Percentiles rank a stretch among this genome's conserved stretches.
Evolutionary conservation across 805 yeast genomes (phyloP).

Genomic region (Metschnikowia matae): DNA sequence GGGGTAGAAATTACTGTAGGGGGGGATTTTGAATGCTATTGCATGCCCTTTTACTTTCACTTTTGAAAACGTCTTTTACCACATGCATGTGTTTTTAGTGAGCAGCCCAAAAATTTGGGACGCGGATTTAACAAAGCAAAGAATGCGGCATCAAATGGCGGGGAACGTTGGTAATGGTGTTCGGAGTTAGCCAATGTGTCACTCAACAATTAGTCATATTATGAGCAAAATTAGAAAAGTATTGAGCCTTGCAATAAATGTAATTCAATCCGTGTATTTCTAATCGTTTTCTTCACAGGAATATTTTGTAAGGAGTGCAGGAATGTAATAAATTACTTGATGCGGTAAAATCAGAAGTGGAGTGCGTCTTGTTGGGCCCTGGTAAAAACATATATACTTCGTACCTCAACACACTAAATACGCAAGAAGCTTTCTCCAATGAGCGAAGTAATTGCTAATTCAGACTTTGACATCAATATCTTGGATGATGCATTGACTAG

Average conservation of each 20-base stretch:
- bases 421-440: not conserved
- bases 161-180: not conserved
- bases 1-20: conserved; percentile 81
- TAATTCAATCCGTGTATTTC: not conserved
- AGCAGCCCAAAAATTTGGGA: not conserved
- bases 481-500: conserved; percentile 29
- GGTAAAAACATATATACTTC: not conserved
- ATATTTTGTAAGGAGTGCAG: not conserved
- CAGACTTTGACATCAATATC: conserved; percentile 36
- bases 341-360: conserved; percentile 2
- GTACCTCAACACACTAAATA: not conserved
- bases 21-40: conserved; percentile 4
- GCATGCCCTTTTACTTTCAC: not conserved
- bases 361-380: conserved; percentile 5
- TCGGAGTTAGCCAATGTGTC: not conserved
- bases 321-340: conserved; percentile 1
- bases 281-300: not conserved
- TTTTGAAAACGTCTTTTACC: not conserved
- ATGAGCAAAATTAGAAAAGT: not conserved
- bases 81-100: not conserved
- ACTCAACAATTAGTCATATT: not conserved
- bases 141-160: not conserved
- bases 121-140: not conserved
- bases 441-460: conserved; percentile 3
- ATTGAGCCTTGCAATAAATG: not conserved